A percentile compares a stretch with the other conserved stretches of the same genome.
These are phyloP conservation scores for Alternaria novae-zelandiae DNA, from an alignment of 2,329 filamentous ascomycete species.

Conservation along the genomic window DNA sequence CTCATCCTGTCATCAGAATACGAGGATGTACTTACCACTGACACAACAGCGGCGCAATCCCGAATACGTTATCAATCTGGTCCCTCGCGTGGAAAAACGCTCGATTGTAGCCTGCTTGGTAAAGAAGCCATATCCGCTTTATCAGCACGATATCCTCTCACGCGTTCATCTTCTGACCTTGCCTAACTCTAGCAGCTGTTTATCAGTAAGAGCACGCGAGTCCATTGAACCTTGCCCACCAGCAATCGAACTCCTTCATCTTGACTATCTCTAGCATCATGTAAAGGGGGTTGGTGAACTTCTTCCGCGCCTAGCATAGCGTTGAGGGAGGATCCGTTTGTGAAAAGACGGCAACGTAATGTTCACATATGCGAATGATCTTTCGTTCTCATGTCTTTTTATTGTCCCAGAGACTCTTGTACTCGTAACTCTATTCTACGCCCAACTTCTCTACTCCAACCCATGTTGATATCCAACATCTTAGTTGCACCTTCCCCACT, in stretches of 20 bases:
- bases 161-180: no score
- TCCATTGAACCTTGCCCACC: no score
- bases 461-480: neutral
- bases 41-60: neutral
- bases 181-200: no score
- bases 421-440: neutral
- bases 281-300: neutral
- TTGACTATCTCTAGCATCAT: no score
- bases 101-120: constrained; percentile 7
- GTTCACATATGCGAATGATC: neutral
- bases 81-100: constrained; percentile 10
- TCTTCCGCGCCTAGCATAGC: neutral
- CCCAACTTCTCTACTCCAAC: neutral
- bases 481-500: constrained; percentile 42
- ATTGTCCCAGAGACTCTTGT: neutral
- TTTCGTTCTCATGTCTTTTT: neutral
- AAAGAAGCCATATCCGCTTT: no score
- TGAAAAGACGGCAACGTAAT: neutral
- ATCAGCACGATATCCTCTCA: no score
- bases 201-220: no score
- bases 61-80: neutral
- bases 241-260: no score
- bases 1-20: no score
- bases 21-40: no score
- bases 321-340: no score